Conservation (phyloP, 495 filamentous ascomycete species). For the Filosporella fistucella region DNA sequence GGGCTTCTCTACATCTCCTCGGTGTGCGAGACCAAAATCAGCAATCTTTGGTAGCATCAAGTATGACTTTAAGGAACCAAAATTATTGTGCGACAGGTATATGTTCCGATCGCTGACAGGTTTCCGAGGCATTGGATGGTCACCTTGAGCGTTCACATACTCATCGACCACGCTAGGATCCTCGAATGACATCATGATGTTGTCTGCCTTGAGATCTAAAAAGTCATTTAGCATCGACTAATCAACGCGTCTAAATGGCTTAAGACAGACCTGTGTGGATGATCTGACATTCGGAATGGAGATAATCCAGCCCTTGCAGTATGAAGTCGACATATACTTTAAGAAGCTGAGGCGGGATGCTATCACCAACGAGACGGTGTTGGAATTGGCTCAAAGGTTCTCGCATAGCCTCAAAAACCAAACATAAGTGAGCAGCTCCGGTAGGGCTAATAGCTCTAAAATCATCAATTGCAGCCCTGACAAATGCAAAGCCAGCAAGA, state of each 20-base stretch:
- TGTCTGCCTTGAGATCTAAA: slow-evolving; percentile 42
- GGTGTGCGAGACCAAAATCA: slow-evolving; percentile 37
- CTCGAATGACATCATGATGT: slow-evolving; percentile 41
- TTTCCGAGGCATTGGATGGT: slow-evolving; percentile 37
- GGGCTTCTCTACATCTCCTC: slow-evolving; percentile 30
- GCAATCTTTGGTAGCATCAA: slow-evolving; percentile 32
- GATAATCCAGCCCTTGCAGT: slow-evolving; percentile 39
- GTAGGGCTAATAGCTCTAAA: slow-evolving; percentile 23
- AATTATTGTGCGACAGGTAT: slow-evolving; percentile 37
- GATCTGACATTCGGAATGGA: slow-evolving; percentile 34
- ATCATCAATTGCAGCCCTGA: slow-evolving; percentile 30
- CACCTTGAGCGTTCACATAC: slow-evolving; percentile 33
- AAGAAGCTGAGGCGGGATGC: slow-evolving; percentile 28
- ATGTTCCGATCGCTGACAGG: slow-evolving; percentile 32
- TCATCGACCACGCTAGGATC: slow-evolving; percentile 37
- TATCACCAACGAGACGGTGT: slow-evolving; percentile 26
- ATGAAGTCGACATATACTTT: slow-evolving; percentile 37
- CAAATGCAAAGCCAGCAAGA: slow-evolving; percentile 30
- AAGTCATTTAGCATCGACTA: slow-evolving; percentile 8
- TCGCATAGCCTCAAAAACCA: slow-evolving; percentile 40
- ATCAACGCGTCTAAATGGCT: not conserved
- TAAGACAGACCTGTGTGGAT: slow-evolving; percentile 33
- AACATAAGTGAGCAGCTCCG: slow-evolving; percentile 33
- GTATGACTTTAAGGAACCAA: slow-evolving; percentile 31
- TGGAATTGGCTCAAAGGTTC: slow-evolving; percentile 37